Conservation (phyloP, 106 monocot species). For the Apostasia shenzhenica region DNA sequence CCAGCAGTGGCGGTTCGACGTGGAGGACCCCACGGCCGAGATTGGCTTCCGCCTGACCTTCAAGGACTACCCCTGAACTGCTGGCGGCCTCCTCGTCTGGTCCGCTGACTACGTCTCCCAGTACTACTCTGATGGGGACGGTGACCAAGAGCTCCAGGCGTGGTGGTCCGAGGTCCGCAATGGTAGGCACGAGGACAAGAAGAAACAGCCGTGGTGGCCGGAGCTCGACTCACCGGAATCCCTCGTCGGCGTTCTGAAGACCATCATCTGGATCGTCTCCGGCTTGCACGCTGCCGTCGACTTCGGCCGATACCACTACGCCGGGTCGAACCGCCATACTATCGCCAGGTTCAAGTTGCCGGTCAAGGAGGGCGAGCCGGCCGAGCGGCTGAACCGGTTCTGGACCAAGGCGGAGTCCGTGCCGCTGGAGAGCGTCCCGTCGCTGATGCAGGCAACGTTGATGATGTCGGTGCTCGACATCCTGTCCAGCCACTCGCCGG, state of each 20-base stretch:
- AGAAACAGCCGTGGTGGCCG: constrained; percentile 86
- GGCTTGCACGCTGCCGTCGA: constrained; percentile 85
- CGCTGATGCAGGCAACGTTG: constrained; percentile 41
- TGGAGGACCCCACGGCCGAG: constrained; percentile 37
- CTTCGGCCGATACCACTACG: constrained; percentile 86
- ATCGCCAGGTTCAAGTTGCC: constrained; percentile 38
- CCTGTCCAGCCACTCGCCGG: constrained; percentile 61
- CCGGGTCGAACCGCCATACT: constrained; percentile 46
- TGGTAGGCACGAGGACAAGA: constrained; percentile 72
- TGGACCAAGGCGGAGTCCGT: constrained; percentile 27
- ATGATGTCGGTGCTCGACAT: constrained; percentile 58
- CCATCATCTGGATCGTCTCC: constrained; percentile 63
- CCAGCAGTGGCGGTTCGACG: constrained; percentile 59
- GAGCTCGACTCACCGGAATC: constrained; percentile 13
- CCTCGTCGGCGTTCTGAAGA: constrained; percentile 40
- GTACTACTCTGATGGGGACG: constrained; percentile 32
- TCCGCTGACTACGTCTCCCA: constrained; percentile 33
- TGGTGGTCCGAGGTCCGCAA: constrained; percentile 65
- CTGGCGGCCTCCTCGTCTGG: constrained; percentile 80
- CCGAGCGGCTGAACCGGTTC: constrained; percentile 19
- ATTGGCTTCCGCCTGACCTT: constrained; percentile 39
- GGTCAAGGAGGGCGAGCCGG: constrained; percentile 23
- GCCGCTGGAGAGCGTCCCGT: constrained; percentile 32
- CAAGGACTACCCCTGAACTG: constrained; percentile 74
- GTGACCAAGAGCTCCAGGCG: constrained; percentile 56